Percentiles rank a stretch among this genome's conserved stretches.
Conservation (phyloP, 306 rosid species). For the Parietaria judaica region DNA sequence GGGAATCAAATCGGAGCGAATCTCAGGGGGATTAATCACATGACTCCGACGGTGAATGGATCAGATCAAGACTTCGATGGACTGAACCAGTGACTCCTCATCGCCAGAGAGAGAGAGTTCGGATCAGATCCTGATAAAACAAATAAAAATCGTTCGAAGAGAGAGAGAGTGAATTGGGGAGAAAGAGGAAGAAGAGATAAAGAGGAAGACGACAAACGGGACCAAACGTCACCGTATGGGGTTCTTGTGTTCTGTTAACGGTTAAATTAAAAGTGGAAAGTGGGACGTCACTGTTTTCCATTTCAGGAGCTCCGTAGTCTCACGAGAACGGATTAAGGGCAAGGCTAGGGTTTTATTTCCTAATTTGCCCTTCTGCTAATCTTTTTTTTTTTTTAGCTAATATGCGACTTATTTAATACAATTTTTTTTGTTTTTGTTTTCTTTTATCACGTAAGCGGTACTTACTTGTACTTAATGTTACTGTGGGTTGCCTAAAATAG, state of each 20-base stretch:
- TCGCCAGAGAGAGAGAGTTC: background rate
- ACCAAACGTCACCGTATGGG: conserved; percentile 13
- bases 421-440: too few relatives aligned
- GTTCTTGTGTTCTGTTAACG: conserved; percentile 5
- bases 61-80: conserved; percentile 5
- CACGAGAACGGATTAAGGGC: background rate
- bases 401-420: too few relatives aligned
- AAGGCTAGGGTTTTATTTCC: background rate
- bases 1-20: background rate
- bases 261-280: background rate
- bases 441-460: too few relatives aligned
- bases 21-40: background rate
- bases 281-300: background rate
- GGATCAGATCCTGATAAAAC: conserved; percentile 20
- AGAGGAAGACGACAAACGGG: conserved; percentile 4
- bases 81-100: conserved; percentile 15
- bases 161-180: background rate
- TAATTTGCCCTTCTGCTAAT: background rate
- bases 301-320: background rate
- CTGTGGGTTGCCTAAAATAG: too few relatives aligned
- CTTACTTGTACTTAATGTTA: too few relatives aligned
- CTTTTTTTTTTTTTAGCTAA: too few relatives aligned
- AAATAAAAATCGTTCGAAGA: background rate
- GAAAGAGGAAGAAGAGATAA: background rate
- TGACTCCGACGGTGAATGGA: background rate